Percentiles rank a stretch among this genome's conserved stretches.
Evolutionary conservation across 495 filamentous ascomycete genomes (phyloP).

Genomic region (Parathielavia appendiculata): DNA sequence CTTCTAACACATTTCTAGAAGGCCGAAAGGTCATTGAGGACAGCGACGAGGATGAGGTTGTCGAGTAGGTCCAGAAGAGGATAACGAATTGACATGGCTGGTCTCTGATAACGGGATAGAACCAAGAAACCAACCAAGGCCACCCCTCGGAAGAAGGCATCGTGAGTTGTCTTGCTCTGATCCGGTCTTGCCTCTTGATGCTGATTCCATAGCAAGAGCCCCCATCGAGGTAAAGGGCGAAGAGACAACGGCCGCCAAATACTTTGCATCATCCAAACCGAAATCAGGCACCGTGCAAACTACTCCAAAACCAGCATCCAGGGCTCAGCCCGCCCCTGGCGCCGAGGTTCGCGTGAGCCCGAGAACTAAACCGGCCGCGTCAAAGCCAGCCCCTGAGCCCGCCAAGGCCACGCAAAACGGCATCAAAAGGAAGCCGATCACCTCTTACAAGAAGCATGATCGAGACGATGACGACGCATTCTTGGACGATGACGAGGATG

Average conservation of each 20-base stretch:
- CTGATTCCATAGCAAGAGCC: slow-evolving; percentile 1
- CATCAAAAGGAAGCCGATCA: slow-evolving; percentile 30
- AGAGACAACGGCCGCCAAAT: slow-evolving; percentile 44
- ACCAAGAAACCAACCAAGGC: slow-evolving; percentile 38
- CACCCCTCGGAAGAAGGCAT: slow-evolving; percentile 41
- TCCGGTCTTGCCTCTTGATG: neutral
- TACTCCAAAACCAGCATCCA: slow-evolving; percentile 34
- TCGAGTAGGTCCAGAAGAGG: slow-evolving; percentile 31
- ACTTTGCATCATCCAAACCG: slow-evolving; percentile 43
- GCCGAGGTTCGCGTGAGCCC: slow-evolving; percentile 40
- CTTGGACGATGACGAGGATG: slow-evolving; percentile 59
- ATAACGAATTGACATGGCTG: neutral
- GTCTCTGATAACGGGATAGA: slow-evolving; percentile 20
- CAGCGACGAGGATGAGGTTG: slow-evolving; percentile 63
- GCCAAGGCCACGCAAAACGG: slow-evolving; percentile 23
- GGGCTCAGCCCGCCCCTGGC: slow-evolving; percentile 27
- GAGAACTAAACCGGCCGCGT: slow-evolving; percentile 31
- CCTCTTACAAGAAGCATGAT: slow-evolving; percentile 29
- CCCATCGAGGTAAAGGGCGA: slow-evolving; percentile 39
- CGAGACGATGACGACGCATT: slow-evolving; percentile 47
- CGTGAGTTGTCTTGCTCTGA: slow-evolving; percentile 25
- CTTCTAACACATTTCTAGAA: slow-evolving; percentile 40
- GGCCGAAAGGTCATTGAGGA: slow-evolving; percentile 70
- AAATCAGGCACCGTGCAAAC: slow-evolving; percentile 30
- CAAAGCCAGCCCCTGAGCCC: slow-evolving; percentile 22